These are phyloP conservation scores for Nakataea oryzae DNA, from an alignment of 2,329 filamentous ascomycete species.

Conservation along the genomic window DNA sequence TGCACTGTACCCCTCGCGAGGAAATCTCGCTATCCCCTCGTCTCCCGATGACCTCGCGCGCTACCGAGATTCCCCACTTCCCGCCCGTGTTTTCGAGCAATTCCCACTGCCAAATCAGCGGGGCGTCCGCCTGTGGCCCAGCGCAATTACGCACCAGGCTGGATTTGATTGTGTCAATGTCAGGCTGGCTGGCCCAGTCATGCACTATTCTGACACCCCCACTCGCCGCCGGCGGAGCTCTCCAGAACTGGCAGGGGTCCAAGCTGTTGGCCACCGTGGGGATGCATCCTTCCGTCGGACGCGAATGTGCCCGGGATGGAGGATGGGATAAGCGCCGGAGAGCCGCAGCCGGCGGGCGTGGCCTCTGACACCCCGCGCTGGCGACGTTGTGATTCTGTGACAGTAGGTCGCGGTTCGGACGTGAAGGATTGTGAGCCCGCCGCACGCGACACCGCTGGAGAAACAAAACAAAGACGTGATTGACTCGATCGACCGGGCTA, in stretches of 20 bases:
- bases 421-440: no score
- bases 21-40: not conserved
- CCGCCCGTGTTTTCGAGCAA: not conserved
- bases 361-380: not conserved
- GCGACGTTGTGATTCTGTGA: not conserved
- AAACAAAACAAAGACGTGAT: no score
- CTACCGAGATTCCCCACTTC: not conserved
- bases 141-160: not conserved
- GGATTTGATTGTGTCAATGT: not conserved
- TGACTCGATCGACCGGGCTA: not conserved
- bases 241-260: not conserved
- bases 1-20: no score
- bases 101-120: no score
- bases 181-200: not conserved
- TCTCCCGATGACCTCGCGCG: not conserved
- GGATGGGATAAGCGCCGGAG: not conserved
- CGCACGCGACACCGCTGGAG: not conserved
- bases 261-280: not conserved
- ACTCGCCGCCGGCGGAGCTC: not conserved
- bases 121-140: not conserved
- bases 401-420: not conserved
- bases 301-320: no score
- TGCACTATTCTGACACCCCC: not conserved
- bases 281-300: not conserved
- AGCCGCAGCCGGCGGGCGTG: not conserved